Conservation (phyloP, 2,329 filamentous ascomycete genomes). For the Fragosphaeria purpurea region DNA sequence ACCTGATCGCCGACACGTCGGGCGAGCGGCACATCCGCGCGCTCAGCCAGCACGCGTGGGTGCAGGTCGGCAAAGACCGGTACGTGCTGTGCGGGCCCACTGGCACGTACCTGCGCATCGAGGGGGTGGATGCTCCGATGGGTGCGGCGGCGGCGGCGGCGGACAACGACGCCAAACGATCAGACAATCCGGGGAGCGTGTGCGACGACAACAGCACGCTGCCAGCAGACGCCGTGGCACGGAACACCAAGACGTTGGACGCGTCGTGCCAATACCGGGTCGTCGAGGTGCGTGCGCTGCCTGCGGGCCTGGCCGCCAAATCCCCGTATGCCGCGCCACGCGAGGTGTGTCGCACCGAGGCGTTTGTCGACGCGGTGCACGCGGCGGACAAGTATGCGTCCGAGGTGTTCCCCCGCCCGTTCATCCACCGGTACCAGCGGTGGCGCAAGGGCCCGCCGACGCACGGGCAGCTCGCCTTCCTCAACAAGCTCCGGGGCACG, state of each 20-base stretch:
- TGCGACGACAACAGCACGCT: no score
- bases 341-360: constrained; percentile 52
- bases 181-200: not conserved
- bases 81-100: constrained; percentile 61
- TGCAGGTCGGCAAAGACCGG: constrained; percentile 58
- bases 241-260: not conserved
- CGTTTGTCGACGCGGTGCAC: constrained; percentile 67
- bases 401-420: constrained; percentile 53
- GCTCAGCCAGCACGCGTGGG: constrained; percentile 72
- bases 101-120: constrained; percentile 51
- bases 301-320: constrained; percentile 26
- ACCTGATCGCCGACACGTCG: constrained; percentile 74
- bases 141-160: no score
- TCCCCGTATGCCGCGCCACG: constrained; percentile 60
- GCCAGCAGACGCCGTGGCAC: no score
- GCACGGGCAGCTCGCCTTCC: constrained; percentile 53
- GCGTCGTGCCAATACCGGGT: constrained; percentile 27
- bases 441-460: constrained; percentile 65
- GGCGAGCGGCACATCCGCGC: constrained; percentile 68
- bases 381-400: constrained; percentile 74
- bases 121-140: constrained; percentile 23
- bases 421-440: constrained; percentile 53
- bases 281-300: constrained; percentile 39
- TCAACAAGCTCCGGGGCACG: constrained; percentile 54
- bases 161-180: constrained; percentile 15